Conservation (phyloP, 495 filamentous ascomycete species). For the Cercophora samala region DNA sequence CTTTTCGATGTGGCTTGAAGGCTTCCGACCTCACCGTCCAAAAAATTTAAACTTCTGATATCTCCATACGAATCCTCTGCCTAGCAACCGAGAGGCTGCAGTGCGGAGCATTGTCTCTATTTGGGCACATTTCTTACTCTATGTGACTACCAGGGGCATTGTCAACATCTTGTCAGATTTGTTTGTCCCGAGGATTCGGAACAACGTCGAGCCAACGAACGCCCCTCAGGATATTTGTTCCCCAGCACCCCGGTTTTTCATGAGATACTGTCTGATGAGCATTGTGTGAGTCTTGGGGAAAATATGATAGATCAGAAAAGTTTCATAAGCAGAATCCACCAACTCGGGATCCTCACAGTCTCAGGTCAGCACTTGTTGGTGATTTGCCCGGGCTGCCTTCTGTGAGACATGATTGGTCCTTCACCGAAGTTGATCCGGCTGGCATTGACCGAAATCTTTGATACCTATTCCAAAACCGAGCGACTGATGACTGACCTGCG, state of each 20-base stretch:
- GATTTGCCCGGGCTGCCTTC: not conserved
- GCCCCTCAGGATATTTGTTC: not conserved
- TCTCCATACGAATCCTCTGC: not conserved
- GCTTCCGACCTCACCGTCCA: not conserved
- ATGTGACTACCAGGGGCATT: not conserved
- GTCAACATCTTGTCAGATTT: not conserved
- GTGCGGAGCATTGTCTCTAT: not conserved
- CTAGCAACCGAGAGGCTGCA: not conserved
- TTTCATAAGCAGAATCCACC: not conserved
- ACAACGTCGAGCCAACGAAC: not conserved
- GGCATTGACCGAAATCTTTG: not conserved
- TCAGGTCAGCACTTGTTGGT: constrained; percentile 10
- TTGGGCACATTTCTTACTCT: not conserved
- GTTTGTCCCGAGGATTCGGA: constrained; percentile 1
- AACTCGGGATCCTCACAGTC: not conserved
- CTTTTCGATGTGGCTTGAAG: not conserved
- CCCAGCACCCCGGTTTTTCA: not conserved
- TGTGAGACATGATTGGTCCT: constrained; percentile 9
- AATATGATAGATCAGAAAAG: not conserved
- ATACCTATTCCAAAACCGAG: not conserved
- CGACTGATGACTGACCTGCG: not conserved
- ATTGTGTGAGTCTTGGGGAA: not conserved
- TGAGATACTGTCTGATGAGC: not conserved
- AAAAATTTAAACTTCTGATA: not conserved
- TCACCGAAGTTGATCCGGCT: constrained; percentile 6